Conservation (phyloP, 75 land plant species). For the Isoetes taiwanensis region DNA sequence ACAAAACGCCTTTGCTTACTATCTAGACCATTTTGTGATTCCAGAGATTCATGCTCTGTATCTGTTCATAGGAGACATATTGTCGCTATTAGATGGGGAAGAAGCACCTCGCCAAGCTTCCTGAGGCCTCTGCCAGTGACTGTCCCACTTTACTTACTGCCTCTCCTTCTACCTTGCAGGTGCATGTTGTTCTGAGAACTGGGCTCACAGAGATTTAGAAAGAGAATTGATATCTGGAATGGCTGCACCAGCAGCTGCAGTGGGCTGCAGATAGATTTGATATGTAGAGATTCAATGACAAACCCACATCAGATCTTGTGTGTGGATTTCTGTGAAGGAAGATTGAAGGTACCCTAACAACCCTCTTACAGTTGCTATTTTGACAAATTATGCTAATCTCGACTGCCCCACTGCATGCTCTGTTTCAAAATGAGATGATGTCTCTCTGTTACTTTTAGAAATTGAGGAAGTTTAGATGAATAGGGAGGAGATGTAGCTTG, state of each 20-base stretch:
- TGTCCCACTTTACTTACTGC: neutral
- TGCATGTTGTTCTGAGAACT: neutral
- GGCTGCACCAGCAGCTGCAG: neutral
- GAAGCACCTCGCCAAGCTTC: neutral
- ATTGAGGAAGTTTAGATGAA: too few relatives aligned
- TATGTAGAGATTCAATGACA: conserved; percentile 5
- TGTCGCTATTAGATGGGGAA: neutral
- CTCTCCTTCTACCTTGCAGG: neutral
- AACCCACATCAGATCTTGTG: conserved; percentile 11
- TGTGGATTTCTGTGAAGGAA: too few relatives aligned
- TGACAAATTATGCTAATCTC: too few relatives aligned
- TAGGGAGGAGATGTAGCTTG: too few relatives aligned
- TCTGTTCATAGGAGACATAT: too few relatives aligned
- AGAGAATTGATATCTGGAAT: neutral
- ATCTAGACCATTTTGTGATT: neutral
- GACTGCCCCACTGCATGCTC: too few relatives aligned
- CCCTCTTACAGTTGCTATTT: too few relatives aligned
- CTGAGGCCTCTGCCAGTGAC: neutral
- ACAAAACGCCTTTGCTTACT: neutral
- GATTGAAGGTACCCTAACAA: too few relatives aligned
- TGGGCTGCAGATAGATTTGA: neutral
- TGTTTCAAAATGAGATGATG: too few relatives aligned
- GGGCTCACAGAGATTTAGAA: neutral
- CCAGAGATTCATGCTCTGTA: neutral
- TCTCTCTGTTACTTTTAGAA: too few relatives aligned